Evolutionary conservation across 2,329 filamentous ascomycete species (phyloP), one percentile per base, ranked within the genome.

Genomic region (Teratosphaeria nubilosa): DNA sequence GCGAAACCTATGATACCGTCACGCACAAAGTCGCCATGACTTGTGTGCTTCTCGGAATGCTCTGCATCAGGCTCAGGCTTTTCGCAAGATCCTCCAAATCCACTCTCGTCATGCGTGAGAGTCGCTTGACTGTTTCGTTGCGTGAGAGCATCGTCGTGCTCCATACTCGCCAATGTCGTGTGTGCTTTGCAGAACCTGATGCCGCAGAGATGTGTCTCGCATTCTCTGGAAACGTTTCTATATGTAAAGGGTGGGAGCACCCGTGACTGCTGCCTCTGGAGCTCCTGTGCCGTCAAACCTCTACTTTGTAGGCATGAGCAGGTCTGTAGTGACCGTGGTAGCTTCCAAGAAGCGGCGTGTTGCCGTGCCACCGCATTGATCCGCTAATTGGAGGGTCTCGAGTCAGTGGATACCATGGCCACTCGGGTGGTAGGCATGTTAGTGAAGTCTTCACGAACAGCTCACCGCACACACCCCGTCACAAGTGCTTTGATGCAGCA

Each of bases 1-100:
- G 87, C 86, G 65, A 91, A 84, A 56, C 88, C 88, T 64, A 91
- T 86, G 60, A 88, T 90, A 62, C 85, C 79, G 71, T 89, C 85
- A 52, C 81, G 78, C 16, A 86, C 72, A 56, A 83, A 67, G 58
- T 76, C 74, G 60, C 72, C 72, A 64, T 78, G 70, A 9, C 51
- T 54, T 11, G 55, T 25, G 54, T 63, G 62, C 16, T 54, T 30
- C 55, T 61, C 57, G 24, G 20, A 16, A n/a, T 48, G 41, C 6
- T 22, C 41, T 48, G 41, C 16, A 10, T 48, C n/a, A 48, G 41
- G 41, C 4, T 20, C n/a, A 10, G 5, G 41, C 41, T 48, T 48
- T 22, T 22, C 41, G 9, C 5, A 16, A 48, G 41, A 24, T 10
- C n/a, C 5, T 10, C 5, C 10, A 22, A 22, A 6, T 20, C n/a